Percentiles rank a stretch among this genome's conserved stretches.
phyloP scores from a whole-genome alignment of 2,329 filamentous ascomycete species.

The Mollisia scopiformis region DNA sequence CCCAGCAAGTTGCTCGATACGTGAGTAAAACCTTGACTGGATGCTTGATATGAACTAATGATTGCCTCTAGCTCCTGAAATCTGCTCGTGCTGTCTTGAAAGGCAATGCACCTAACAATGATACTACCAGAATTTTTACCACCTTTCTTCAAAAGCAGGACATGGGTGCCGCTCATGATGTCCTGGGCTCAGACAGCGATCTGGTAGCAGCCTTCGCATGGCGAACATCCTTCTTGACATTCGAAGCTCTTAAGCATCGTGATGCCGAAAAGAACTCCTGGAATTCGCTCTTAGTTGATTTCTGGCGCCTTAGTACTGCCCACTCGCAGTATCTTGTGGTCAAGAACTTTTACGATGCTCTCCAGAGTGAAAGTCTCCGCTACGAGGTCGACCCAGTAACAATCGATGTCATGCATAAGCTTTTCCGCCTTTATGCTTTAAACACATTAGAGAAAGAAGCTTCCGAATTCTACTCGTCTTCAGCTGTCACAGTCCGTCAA shows the following conservation, averaged over 20 bases:
- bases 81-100: conserved; percentile 71
- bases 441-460: conserved; percentile 71
- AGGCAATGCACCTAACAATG: conserved; percentile 65
- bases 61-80: conserved; percentile 61
- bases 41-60: not conserved
- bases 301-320: conserved; percentile 75
- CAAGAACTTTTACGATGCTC: conserved; percentile 76
- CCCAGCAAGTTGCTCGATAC: conserved; percentile 77
- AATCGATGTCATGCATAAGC: conserved; percentile 60
- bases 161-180: conserved; percentile 73
- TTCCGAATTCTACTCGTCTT: conserved; percentile 72
- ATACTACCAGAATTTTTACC: conserved; percentile 68
- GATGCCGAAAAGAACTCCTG: conserved; percentile 76
- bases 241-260: conserved; percentile 74
- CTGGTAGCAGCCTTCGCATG: conserved; percentile 76
- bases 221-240: conserved; percentile 74
- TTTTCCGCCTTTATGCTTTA: conserved; percentile 68
- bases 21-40: conserved; percentile 39
- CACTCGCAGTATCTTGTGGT: conserved; percentile 79
- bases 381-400: conserved; percentile 60
- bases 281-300: conserved; percentile 79
- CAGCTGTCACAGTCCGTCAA: conserved; percentile 71
- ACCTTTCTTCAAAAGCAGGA: conserved; percentile 67
- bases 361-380: conserved; percentile 57
- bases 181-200: conserved; percentile 71